Evolutionary conservation across 192 early-diverging fungal genomes (phyloP), one percentile per base, ranked within the genome.

Genomic region (Gorgonomyces haynaldii): DNA sequence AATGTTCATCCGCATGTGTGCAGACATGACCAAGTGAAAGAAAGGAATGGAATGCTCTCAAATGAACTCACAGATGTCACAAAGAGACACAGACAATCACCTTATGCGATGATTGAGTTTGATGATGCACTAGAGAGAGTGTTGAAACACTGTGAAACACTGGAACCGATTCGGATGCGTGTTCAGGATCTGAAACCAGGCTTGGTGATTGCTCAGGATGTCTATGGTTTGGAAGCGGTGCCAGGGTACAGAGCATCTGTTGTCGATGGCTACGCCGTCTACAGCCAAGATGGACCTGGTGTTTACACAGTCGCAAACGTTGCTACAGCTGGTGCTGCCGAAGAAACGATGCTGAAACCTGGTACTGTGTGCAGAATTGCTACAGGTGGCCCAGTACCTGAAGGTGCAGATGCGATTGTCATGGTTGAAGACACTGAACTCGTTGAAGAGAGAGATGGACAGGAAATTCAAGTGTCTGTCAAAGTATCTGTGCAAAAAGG

Each of bases 381-480:
- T 5, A 95, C 94, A 0, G 94, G 94, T 9, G 94, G 86, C 0
- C 74, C 84, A 23, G 48, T 98, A 3, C 91, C 91, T 1, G 59
- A 56, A 1, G 85, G 85, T 4, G 87, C 94, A 0, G 77, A 76
- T 27, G 89, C 89, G 7, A 84, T 98, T n/a, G 82, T 95, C 10
- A 98, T 98, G 94, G 83, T 95, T 13, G 94, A 98, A 55, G 82
- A 95, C 45, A 95, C 94, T 1, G 52, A 62, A 37, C 62, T 98
- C 4, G 52, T 82, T n/a, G 55, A 57, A 29, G 52, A 63, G 0
- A 70, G 67, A 1, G 61, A 53, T 24, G 77, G 81, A 35, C 77
- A 72, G 9, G 57, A 62, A 1, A 68, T 70, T 20, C 83, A 89
- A 54, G 57, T 68, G 17, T 48, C 65, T 24, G 66, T 81, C 0